Percentiles rank a stretch among this genome's conserved stretches.
These are phyloP conservation scores for Curvularia eragrostidis DNA, from an alignment of 2,329 filamentous ascomycete species.

Conservation along the genomic window DNA sequence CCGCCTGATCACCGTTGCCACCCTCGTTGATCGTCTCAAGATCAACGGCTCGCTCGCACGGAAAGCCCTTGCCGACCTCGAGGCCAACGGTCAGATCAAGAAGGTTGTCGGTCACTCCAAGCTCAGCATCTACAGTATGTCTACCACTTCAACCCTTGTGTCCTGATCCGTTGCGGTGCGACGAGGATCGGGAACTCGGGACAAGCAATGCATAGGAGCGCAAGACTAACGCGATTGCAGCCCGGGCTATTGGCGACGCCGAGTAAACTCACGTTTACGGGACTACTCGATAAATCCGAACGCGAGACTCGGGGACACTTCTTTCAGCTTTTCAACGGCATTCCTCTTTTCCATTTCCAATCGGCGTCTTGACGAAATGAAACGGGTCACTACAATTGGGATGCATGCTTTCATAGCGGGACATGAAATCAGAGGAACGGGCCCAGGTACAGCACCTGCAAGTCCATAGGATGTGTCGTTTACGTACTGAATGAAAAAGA, in stretches of 20 bases:
- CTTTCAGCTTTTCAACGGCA: slow-evolving; percentile 43
- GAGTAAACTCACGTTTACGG: slow-evolving; percentile 42
- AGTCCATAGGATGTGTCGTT: slow-evolving; percentile 38
- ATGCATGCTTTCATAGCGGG: slow-evolving; percentile 40
- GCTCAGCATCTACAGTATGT: slow-evolving; percentile 96
- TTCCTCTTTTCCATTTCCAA: slow-evolving; percentile 46
- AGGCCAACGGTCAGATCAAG: slow-evolving; percentile 99
- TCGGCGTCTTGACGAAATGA: slow-evolving; percentile 45
- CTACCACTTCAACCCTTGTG: slow-evolving; percentile 2
- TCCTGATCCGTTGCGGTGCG: not conserved
- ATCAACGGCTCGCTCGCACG: slow-evolving; percentile 98
- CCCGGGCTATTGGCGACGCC: slow-evolving; percentile 47
- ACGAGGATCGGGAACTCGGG: not conserved
- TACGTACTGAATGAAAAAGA: slow-evolving; percentile 49
- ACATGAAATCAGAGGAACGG: slow-evolving; percentile 42
- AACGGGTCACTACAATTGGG: slow-evolving; percentile 42
- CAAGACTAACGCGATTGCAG: slow-evolving; percentile 36
- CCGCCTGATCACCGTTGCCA: slow-evolving; percentile 98
- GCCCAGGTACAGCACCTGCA: slow-evolving; percentile 34
- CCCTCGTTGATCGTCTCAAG: slow-evolving; percentile 99
- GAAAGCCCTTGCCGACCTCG: slow-evolving; percentile 85
- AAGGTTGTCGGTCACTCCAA: slow-evolving; percentile 95
- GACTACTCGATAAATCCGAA: slow-evolving; percentile 31
- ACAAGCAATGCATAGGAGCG: not conserved
- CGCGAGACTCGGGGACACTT: slow-evolving; percentile 36